Conservation (phyloP, 2,329 filamentous ascomycete genomes). For the Claviceps sp. region DNA sequence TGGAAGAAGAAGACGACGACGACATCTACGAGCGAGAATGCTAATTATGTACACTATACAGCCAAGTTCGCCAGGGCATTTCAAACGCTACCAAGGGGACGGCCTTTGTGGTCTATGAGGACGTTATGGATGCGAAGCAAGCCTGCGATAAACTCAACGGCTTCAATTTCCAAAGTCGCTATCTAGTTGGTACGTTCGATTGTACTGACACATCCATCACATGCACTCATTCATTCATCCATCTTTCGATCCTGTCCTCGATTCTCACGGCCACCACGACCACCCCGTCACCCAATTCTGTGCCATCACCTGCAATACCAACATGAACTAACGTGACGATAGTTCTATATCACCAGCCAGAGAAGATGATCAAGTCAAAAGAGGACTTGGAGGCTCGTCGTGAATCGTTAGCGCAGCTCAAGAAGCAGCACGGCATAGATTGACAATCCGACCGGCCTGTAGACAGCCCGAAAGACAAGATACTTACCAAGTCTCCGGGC, state of each 20-base stretch:
- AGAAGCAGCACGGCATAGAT: slow-evolving; percentile 96
- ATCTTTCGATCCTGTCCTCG: not conserved
- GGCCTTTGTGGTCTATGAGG: slow-evolving; percentile 98
- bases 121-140: slow-evolving; percentile 97
- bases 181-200: slow-evolving; percentile 70
- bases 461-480: slow-evolving; percentile 33
- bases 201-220: not conserved
- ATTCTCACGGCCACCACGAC: not conserved
- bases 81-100: slow-evolving; percentile 96
- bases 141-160: slow-evolving; percentile 99
- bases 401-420: slow-evolving; percentile 95
- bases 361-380: slow-evolving; percentile 67
- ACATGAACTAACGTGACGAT: not conserved
- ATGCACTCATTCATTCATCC: slow-evolving; percentile 3
- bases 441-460: slow-evolving; percentile 70
- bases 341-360: slow-evolving; percentile 53
- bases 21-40: slow-evolving; percentile 1
- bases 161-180: slow-evolving; percentile 99
- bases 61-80: slow-evolving; percentile 97
- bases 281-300: not conserved
- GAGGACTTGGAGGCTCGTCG: slow-evolving; percentile 88
- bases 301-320: not conserved
- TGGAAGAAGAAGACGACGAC: not conserved
- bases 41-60: slow-evolving; percentile 24
- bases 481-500: slow-evolving; percentile 41